phyloP scores from a whole-genome alignment of 73 alveolate species.

The Uronychia binucleata region DNA sequence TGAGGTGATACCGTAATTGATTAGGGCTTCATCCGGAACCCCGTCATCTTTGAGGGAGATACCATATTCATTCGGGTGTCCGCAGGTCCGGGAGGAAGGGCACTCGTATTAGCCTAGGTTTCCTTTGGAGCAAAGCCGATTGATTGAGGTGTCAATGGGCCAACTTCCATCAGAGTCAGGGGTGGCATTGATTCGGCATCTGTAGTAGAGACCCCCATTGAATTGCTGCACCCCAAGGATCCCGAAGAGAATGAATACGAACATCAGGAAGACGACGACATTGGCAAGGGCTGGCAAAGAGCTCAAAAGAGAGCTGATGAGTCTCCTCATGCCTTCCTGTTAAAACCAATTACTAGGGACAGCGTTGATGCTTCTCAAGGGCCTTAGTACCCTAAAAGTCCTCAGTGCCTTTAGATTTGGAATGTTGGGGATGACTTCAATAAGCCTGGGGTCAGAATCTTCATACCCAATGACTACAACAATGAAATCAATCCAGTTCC shows the following conservation, averaged over 20 bases:
- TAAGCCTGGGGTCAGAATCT: too few relatives aligned
- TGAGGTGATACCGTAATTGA: not conserved
- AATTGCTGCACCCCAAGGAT: conserved; percentile 24
- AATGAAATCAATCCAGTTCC: conserved; percentile 70
- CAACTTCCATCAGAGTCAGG: conserved; percentile 57
- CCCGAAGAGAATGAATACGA: conserved; percentile 14
- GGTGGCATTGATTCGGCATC: conserved; percentile 29
- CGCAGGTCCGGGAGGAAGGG: too few relatives aligned
- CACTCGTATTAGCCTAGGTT: conserved; percentile 15
- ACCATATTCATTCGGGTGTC: too few relatives aligned
- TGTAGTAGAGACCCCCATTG: conserved; percentile 14
- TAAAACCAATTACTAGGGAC: too few relatives aligned
- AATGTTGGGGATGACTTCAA: conserved; percentile 37
- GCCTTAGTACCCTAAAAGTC: conserved; percentile 40
- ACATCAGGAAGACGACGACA: conserved; percentile 7
- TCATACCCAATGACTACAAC: conserved; percentile 51
- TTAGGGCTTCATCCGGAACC: not conserved
- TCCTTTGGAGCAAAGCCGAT: conserved; percentile 14
- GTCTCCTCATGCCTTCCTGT: too few relatives aligned
- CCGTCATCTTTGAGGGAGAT: conserved; percentile 10
- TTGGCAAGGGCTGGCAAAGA: conserved; percentile 9
- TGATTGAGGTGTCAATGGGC: not conserved
- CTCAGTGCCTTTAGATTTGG: conserved; percentile 34
- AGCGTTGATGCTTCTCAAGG: too few relatives aligned
- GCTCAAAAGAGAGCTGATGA: too few relatives aligned